These are phyloP conservation scores for Calonectria fujianensis DNA, from an alignment of 2,329 filamentous ascomycete genomes.

Conservation along the genomic window DNA sequence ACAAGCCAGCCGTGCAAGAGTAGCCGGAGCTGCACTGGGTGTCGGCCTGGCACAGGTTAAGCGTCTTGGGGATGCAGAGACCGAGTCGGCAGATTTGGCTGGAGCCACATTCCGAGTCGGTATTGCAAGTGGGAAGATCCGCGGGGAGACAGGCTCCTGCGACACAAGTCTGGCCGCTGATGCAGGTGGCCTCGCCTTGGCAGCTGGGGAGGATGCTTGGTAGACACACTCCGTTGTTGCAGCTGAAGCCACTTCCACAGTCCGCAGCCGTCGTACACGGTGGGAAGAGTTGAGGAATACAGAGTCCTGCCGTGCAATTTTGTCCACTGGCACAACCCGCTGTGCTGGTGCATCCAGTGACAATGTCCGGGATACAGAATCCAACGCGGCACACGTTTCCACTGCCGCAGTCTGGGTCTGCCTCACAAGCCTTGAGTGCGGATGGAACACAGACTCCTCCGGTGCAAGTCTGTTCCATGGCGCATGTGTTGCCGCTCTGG, in stretches of 20 bases:
- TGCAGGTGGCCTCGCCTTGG: background rate
- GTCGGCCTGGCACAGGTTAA: constrained; percentile 7
- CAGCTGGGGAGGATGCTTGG: constrained; percentile 26
- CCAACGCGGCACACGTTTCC: constrained; percentile 26
- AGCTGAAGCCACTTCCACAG: constrained; percentile 23
- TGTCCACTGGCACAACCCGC: background rate
- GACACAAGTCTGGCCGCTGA: constrained; percentile 15
- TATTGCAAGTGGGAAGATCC: constrained; percentile 16
- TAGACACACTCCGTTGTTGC: constrained; percentile 30
- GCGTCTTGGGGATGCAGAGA: constrained; percentile 28
- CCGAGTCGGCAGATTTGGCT: constrained; percentile 38
- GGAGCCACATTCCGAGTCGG: constrained; percentile 25
- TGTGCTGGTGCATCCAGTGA: background rate
- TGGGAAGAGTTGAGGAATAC: constrained; percentile 32
- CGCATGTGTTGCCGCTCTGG: constrained; percentile 3
- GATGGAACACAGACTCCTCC: constrained; percentile 33
- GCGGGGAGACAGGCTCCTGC: constrained; percentile 29
- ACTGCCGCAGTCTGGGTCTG: constrained; percentile 18
- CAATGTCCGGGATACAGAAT: constrained; percentile 21
- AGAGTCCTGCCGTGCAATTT: constrained; percentile 32
- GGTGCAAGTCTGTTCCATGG: constrained; percentile 10
- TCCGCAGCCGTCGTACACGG: background rate
- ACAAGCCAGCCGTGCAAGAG: constrained; percentile 28
- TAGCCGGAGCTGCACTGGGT: constrained; percentile 14
- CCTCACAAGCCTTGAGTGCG: background rate